Conservation (phyloP, 306 rosid genomes). For the Trifolium dubium region DNA sequence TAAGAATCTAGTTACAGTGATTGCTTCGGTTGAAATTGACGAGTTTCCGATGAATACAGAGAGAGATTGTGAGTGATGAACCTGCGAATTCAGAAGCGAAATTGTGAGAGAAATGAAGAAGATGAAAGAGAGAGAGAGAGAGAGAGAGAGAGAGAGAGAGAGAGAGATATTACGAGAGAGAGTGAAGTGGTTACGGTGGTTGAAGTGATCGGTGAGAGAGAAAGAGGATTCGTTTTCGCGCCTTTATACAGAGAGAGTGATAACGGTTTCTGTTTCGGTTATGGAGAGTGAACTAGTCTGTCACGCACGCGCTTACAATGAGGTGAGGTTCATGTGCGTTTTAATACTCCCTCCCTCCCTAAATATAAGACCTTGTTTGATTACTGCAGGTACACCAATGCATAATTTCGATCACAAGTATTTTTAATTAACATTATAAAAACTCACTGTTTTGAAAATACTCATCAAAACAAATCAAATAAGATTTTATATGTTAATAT, state of each 20-base stretch:
- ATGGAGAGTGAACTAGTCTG: slow-evolving; percentile 12
- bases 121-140: slow-evolving; percentile 11
- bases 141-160: not conserved
- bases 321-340: not conserved
- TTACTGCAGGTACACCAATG: too few relatives aligned
- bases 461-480: too few relatives aligned
- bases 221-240: slow-evolving; percentile 31
- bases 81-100: slow-evolving; percentile 23
- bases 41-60: not conserved
- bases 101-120: not conserved
- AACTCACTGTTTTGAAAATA: too few relatives aligned
- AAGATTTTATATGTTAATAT: too few relatives aligned
- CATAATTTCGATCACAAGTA: too few relatives aligned
- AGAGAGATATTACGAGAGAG: not conserved
- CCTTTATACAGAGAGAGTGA: slow-evolving; percentile 40
- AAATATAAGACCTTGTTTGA: too few relatives aligned
- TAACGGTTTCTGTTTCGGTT: slow-evolving; percentile 8
- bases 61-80: not conserved
- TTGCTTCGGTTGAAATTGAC: not conserved
- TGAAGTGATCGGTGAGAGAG: not conserved
- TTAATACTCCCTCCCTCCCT: too few relatives aligned
- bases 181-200: not conserved
- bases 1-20: not conserved
- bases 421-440: too few relatives aligned
- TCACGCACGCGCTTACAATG: slow-evolving; percentile 20